phyloP scores from a whole-genome alignment of 2,329 filamentous ascomycete genomes.

The Colletotrichum spaethianum region DNA sequence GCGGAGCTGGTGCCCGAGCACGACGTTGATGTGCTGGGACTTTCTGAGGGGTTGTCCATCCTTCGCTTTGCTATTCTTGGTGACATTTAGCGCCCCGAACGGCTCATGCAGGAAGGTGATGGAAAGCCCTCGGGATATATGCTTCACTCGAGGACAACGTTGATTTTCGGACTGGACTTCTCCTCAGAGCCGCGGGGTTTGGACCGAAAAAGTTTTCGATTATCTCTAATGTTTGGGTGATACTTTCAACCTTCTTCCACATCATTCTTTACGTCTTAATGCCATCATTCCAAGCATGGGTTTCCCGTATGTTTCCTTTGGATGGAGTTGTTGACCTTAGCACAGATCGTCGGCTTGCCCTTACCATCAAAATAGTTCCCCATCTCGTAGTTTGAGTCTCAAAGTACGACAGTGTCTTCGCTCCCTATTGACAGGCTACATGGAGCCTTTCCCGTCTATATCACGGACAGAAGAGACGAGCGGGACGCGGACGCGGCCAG shows the following conservation, averaged over 20 bases:
- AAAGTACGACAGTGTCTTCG: not conserved
- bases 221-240: not conserved
- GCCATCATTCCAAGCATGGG: not conserved
- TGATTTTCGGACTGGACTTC: not conserved
- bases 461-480: not conserved
- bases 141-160: not conserved
- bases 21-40: not conserved
- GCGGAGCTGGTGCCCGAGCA: not conserved
- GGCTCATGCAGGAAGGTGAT: not conserved
- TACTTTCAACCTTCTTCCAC: not conserved
- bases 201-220: not conserved
- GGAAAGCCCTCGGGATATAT: not conserved
- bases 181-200: no score
- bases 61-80: not conserved
- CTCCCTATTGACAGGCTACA: not conserved
- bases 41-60: no score
- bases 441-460: not conserved
- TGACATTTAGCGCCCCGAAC: not conserved
- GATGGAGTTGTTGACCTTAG: not conserved
- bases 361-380: no score
- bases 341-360: not conserved
- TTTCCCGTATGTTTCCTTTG: not conserved
- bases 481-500: not conserved
- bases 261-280: not conserved
- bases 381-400: not conserved